Percentiles rank a stretch among this genome's conserved stretches.
Conservation (phyloP, 345 rosid species). For the Combretum micranthum region DNA sequence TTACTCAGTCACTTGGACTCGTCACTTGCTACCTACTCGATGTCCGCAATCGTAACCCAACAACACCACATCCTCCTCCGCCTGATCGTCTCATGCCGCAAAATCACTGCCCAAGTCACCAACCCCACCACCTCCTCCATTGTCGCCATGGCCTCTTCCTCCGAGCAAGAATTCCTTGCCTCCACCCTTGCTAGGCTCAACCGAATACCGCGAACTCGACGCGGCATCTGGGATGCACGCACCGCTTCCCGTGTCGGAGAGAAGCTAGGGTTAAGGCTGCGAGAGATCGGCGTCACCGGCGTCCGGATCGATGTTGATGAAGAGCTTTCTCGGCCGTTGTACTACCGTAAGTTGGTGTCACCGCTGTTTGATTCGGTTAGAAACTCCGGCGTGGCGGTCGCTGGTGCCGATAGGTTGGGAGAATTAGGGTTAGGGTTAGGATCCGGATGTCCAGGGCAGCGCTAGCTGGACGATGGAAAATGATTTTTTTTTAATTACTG, state of each 20-base stretch:
- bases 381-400: slow-evolving; percentile 58
- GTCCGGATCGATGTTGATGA: slow-evolving; percentile 51
- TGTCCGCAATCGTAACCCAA: neutral
- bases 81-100: slow-evolving; percentile 69
- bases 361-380: slow-evolving; percentile 72
- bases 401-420: slow-evolving; percentile 51
- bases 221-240: slow-evolving; percentile 54
- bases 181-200: slow-evolving; percentile 53
- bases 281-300: slow-evolving; percentile 48
- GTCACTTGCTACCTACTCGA: too few species aligned
- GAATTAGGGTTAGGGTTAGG: slow-evolving; percentile 18
- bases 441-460: too few species aligned
- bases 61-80: slow-evolving; percentile 58
- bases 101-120: slow-evolving; percentile 76
- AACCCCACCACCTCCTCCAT: slow-evolving; percentile 49
- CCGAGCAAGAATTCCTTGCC: slow-evolving; percentile 63
- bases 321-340: slow-evolving; percentile 66
- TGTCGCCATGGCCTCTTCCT: slow-evolving; percentile 89
- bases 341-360: slow-evolving; percentile 50
- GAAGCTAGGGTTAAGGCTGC: slow-evolving; percentile 61
- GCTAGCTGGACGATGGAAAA: too few species aligned
- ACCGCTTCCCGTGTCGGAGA: slow-evolving; percentile 75
- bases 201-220: slow-evolving; percentile 43
- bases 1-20: too few species aligned
- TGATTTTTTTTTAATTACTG: too few species aligned